Evolutionary conservation across 2,329 filamentous ascomycete genomes (phyloP).

Genomic region (Phaeoacremonium minimum): DNA sequence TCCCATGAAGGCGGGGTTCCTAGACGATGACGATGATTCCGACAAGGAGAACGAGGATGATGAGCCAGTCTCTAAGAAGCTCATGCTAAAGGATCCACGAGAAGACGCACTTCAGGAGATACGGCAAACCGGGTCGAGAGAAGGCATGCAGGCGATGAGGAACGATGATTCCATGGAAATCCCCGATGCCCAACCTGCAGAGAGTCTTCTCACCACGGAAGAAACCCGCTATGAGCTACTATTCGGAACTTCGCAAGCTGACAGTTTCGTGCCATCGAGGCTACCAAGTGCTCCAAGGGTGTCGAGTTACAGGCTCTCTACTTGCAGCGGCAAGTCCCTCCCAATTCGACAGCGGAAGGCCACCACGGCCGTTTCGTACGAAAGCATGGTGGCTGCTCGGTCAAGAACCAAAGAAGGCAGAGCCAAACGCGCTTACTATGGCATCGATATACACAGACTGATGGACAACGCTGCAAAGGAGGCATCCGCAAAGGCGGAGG

Average conservation of each 20-base stretch:
- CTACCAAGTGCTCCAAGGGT: conserved; percentile 10
- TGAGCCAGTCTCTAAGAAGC: conserved; percentile 35
- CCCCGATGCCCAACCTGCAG: background rate
- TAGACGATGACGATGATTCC: conserved; percentile 36
- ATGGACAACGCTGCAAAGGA: conserved; percentile 68
- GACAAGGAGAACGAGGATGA: conserved; percentile 26
- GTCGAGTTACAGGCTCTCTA: conserved; percentile 41
- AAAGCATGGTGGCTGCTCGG: conserved; percentile 62
- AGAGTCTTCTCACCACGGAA: conserved; percentile 3
- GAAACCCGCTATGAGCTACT: conserved; percentile 13
- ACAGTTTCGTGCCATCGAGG: conserved; percentile 13
- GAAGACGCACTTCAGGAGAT: conserved; percentile 9
- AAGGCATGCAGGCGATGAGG: background rate
- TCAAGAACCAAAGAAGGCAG: conserved; percentile 63
- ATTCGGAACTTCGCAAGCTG: conserved; percentile 12
- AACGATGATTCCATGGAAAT: background rate
- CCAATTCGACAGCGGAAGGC: conserved; percentile 51
- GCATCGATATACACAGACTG: conserved; percentile 83
- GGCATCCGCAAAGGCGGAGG: conserved; percentile 22
- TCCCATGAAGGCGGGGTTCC: conserved; percentile 35
- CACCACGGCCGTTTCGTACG: conserved; percentile 48
- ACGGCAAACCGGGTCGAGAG: background rate
- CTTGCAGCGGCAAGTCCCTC: conserved; percentile 52
- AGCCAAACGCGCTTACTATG: conserved; percentile 78
- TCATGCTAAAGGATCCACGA: conserved; percentile 30